phyloP scores from a whole-genome alignment of 2,329 filamentous ascomycete genomes.

The Hortaea werneckii region DNA sequence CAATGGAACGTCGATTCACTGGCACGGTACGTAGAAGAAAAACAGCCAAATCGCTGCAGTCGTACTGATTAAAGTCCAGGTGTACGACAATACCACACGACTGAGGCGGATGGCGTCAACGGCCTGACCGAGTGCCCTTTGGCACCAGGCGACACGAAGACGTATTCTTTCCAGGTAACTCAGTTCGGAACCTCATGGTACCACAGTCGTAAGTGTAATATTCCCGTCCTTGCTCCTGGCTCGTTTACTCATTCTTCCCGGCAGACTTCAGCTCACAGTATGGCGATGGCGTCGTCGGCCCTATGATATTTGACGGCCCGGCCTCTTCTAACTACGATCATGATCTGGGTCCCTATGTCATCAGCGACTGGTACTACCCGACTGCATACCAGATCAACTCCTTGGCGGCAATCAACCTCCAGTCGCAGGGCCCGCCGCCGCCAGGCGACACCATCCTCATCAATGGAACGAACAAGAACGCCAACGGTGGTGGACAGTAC shows the following conservation, averaged over 20 bases:
- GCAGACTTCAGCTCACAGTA: slow-evolving; percentile 2
- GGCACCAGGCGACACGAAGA: slow-evolving; percentile 28
- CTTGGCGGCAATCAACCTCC: slow-evolving; percentile 26
- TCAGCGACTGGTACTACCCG: slow-evolving; percentile 29
- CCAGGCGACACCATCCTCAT: slow-evolving; percentile 25
- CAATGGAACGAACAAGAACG: slow-evolving; percentile 24
- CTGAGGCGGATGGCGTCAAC: slow-evolving; percentile 41
- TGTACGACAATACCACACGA: slow-evolving; percentile 40
- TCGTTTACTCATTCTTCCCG: slow-evolving; percentile 32
- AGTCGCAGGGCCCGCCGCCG: slow-evolving; percentile 6
- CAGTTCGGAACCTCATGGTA: slow-evolving; percentile 31
- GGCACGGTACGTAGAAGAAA: slow-evolving; percentile 26
- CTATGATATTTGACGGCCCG: slow-evolving; percentile 32
- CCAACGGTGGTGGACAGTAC: slow-evolving; percentile 15
- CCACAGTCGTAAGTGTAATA: slow-evolving; percentile 25
- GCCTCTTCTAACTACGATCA: slow-evolving; percentile 29
- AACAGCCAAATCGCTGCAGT: too few species aligned
- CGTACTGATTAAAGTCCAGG: slow-evolving; percentile 13
- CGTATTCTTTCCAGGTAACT: slow-evolving; percentile 32
- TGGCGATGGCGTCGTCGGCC: slow-evolving; percentile 28
- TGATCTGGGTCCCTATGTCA: slow-evolving; percentile 26
- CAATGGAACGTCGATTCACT: slow-evolving; percentile 43
- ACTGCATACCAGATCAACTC: slow-evolving; percentile 16
- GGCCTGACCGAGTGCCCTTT: slow-evolving; percentile 46
- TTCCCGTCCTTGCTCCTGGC: slow-evolving; percentile 13